These are phyloP conservation scores for Nicotiana obtusifolia DNA, from an alignment of 257 asterid genomes.

Conservation along the genomic window DNA sequence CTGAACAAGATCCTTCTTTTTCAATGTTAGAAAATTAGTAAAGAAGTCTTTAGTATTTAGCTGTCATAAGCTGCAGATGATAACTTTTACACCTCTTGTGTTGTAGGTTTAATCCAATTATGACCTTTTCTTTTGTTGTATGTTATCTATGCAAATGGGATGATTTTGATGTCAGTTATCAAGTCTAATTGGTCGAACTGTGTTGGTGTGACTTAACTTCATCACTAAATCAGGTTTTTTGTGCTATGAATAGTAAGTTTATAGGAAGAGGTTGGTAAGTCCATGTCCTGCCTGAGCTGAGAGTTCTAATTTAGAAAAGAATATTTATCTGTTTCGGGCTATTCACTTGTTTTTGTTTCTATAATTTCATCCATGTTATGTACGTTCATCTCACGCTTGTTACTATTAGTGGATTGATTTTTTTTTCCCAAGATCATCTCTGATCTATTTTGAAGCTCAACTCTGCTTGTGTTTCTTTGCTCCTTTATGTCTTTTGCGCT, in stretches of 20 bases:
- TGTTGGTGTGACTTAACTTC: background rate
- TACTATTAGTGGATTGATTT: background rate
- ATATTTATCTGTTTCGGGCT: background rate
- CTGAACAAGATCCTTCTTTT: conserved; percentile 7
- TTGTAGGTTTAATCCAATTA: background rate
- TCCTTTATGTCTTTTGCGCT: background rate
- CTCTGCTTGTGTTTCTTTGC: background rate
- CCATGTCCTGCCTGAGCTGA: background rate
- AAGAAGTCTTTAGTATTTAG: background rate
- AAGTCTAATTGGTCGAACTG: background rate
- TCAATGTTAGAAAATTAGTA: background rate
- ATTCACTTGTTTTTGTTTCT: background rate
- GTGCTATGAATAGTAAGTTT: background rate
- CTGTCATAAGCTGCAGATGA: background rate
- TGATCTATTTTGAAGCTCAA: conserved; percentile 1
- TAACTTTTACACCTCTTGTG: background rate
- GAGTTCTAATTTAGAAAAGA: background rate
- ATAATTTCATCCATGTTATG: background rate
- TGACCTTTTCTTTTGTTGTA: background rate
- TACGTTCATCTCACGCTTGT: background rate
- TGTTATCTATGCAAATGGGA: background rate
- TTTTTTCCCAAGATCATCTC: background rate
- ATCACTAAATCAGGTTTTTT: background rate
- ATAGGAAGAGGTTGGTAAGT: background rate
- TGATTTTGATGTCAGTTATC: background rate